A percentile compares a stretch with the other conserved stretches of the same genome.
Evolutionary conservation across 352 stramenopile genomes (phyloP).

Genomic region (Saprolegnia parasitica): DNA sequence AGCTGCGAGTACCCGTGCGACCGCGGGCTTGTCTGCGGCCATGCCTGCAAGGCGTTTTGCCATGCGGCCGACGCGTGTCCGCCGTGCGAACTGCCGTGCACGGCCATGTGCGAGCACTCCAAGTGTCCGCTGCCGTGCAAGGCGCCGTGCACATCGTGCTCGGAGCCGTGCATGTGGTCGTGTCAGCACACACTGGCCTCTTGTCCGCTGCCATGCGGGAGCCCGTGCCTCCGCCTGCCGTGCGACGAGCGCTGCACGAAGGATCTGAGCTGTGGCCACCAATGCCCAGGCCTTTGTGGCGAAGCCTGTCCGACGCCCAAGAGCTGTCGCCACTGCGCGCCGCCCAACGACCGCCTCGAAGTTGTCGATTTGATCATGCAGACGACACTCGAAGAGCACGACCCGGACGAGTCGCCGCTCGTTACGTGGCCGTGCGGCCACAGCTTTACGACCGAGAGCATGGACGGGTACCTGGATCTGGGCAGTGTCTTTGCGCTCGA

Average conservation of each 20-base stretch:
- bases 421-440: slow-evolving; percentile 65
- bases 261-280: slow-evolving; percentile 56
- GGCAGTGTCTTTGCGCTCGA: slow-evolving; percentile 35
- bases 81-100: slow-evolving; percentile 9
- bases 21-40: slow-evolving; percentile 23
- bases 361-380: slow-evolving; percentile 67
- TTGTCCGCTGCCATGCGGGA: slow-evolving; percentile 24
- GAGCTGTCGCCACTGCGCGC: slow-evolving; percentile 57
- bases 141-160: slow-evolving; percentile 24
- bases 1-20: slow-evolving; percentile 15
- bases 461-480: slow-evolving; percentile 62
- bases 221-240: slow-evolving; percentile 36
- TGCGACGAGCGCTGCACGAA: slow-evolving; percentile 51
- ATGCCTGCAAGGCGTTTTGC: slow-evolving; percentile 13
- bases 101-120: slow-evolving; percentile 16
- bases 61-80: slow-evolving; percentile 16
- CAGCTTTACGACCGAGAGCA: slow-evolving; percentile 55
- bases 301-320: slow-evolving; percentile 52
- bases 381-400: slow-evolving; percentile 48
- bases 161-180: slow-evolving; percentile 24
- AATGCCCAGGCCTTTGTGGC: slow-evolving; percentile 69
- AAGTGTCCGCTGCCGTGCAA: slow-evolving; percentile 15
- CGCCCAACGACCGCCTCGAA: slow-evolving; percentile 34
- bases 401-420: slow-evolving; percentile 60
- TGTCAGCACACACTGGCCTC: slow-evolving; percentile 5